These are phyloP conservation scores for Hirschfeldia incana DNA, from an alignment of 345 rosid genomes.

Conservation along the genomic window DNA sequence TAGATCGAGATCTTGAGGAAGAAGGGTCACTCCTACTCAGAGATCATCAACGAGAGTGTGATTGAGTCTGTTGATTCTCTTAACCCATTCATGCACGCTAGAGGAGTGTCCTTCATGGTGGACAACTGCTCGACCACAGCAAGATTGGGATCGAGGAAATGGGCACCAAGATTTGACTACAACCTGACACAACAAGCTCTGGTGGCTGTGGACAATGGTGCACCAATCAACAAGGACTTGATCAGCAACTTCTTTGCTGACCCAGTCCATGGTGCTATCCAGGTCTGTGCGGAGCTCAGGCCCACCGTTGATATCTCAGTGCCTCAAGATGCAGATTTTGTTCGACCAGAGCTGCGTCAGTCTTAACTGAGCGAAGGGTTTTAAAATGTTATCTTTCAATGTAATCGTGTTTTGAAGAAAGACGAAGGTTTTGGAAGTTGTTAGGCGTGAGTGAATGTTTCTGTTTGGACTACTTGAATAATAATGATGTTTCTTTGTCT, in stretches of 20 bases:
- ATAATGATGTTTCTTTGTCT: conserved; percentile 9
- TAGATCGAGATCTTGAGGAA: conserved; percentile 92
- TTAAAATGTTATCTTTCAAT: not conserved
- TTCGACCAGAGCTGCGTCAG: conserved; percentile 88
- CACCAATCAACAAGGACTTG: conserved; percentile 68
- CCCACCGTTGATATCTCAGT: conserved; percentile 89
- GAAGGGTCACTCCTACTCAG: conserved; percentile 92
- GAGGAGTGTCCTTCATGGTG: conserved; percentile 95
- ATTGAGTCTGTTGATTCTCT: conserved; percentile 91
- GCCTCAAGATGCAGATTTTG: conserved; percentile 84
- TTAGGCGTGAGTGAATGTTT: conserved; percentile 12
- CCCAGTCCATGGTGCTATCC: conserved; percentile 81
- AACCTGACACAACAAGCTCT: conserved; percentile 77
- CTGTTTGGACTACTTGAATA: conserved; percentile 24
- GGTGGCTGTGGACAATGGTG: conserved; percentile 62
- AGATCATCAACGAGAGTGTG: conserved; percentile 90
- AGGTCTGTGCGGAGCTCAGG: conserved; percentile 82
- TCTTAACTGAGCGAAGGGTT: conserved; percentile 42
- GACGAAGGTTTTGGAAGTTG: conserved; percentile 11
- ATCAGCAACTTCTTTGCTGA: conserved; percentile 87
- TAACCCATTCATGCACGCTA: conserved; percentile 96
- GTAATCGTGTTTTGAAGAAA: not conserved
- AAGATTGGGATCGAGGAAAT: conserved; percentile 85
- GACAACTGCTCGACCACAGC: conserved; percentile 97
- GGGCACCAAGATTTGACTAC: conserved; percentile 94